A percentile compares a stretch with the other conserved stretches of the same genome.
Conservation (phyloP, 208 protist genomes). For the Wallacemonas sp. region DNA sequence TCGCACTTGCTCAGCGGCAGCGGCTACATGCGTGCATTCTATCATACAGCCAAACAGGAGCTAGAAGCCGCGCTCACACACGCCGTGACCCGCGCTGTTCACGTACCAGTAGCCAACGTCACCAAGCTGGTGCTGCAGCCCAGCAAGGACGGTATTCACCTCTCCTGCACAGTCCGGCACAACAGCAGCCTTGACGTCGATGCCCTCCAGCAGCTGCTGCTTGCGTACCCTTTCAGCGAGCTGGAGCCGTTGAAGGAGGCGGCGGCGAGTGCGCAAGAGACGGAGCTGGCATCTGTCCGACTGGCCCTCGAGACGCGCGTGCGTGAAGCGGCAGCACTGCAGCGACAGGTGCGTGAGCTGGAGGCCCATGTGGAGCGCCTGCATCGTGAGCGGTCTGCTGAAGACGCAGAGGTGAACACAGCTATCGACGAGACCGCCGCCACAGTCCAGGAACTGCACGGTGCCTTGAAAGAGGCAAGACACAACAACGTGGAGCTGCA, state of each 20-base stretch:
- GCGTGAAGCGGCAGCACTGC: constrained; percentile 22
- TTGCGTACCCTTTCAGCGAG: constrained; percentile 37
- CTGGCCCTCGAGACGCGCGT: constrained; percentile 25
- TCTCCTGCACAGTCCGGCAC: constrained; percentile 58
- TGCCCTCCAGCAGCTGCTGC: constrained; percentile 46
- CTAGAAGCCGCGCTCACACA: constrained; percentile 49
- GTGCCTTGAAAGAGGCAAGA: constrained; percentile 31
- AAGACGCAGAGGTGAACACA: constrained; percentile 36
- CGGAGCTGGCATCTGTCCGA: constrained; percentile 29
- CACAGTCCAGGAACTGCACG: constrained; percentile 57
- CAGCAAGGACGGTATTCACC: constrained; percentile 34
- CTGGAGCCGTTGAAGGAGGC: constrained; percentile 35
- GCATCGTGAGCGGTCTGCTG: constrained; percentile 24
- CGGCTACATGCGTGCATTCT: constrained; percentile 29
- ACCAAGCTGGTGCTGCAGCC: constrained; percentile 37
- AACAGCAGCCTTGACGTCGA: constrained; percentile 24
- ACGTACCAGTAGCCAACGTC: constrained; percentile 42
- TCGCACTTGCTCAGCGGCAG: constrained; percentile 44
- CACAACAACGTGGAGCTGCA: constrained; percentile 4
- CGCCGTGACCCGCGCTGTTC: constrained; percentile 43
- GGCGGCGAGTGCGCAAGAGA: constrained; percentile 12
- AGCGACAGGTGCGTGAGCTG: constrained; percentile 24
- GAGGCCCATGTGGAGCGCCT: constrained; percentile 51
- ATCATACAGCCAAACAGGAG: constrained; percentile 24
- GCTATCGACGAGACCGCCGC: constrained; percentile 60